Base-by-base conservation (phyloP, 2,329 filamentous ascomycete species). In the Chrysosporium queenslandicum region DNA sequence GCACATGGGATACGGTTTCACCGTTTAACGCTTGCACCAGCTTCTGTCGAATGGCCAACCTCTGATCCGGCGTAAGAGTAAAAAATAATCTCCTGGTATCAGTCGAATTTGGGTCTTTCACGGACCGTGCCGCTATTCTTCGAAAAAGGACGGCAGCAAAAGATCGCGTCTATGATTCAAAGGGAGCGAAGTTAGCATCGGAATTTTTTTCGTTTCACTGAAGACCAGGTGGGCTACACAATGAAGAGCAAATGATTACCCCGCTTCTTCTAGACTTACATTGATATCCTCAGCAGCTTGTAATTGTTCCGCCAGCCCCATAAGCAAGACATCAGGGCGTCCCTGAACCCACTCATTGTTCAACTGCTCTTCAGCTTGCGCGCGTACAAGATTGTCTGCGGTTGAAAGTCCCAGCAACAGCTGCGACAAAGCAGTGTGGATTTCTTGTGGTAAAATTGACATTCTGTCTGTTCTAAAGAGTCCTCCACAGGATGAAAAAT, bases 71-170 rank as follows among this genome's bases (percentile, higher is more conserved):
- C 58, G 79, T 78, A 50, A 97, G 76, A 34, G 86, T 88, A 56
- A 92, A 77, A 67, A 97, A 97, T 54, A 94, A 78, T 68, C 98
- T 92, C 59, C 84, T 79, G 54, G 79, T 83, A 53, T 87, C 82
- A 57, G 81, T 46, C 5, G 80, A 78, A 3, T 78, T 76, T 53
- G 80, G 78, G 3, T 78, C 76, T 53, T 95, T 96, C 61, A 85
- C 81, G 45, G 86, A 85, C 70, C 94, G 95, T 54, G 86, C 90
- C 45, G 92, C 82, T 71, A 97, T 94, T 65, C 90, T 83, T 63
- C 92, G 84, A 73, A 98, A 97, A 58, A 98, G 84, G 42, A 98
- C 88, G 52, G 92, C 87, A 50, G 89, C 83, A 67, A 95, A 98
- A 14, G 90, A 87, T 63, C 92, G 86, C 55, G 83, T 85, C 90